Evolutionary conservation across 352 stramenopile species (phyloP).

Genomic region (Phytophthora citrophthora): DNA sequence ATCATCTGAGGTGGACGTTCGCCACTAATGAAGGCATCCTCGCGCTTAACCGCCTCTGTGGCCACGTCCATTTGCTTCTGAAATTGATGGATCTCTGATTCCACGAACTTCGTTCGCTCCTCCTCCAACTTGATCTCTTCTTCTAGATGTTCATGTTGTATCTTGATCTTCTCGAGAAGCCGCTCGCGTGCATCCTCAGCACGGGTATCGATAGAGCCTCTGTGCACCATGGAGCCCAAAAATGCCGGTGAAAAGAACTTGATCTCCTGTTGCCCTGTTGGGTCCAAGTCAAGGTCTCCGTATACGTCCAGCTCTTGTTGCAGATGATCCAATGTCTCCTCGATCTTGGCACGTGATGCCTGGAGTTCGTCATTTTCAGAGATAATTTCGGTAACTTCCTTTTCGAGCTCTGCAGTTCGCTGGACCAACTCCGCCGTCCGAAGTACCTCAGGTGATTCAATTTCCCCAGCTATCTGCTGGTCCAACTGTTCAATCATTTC

Average conservation of each 20-base stretch:
- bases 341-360: slow-evolving; percentile 48
- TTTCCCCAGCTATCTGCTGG: slow-evolving; percentile 55
- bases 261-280: slow-evolving; percentile 45
- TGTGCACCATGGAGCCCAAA: slow-evolving; percentile 61
- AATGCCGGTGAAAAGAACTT: slow-evolving; percentile 79
- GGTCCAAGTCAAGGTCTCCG: slow-evolving; percentile 60
- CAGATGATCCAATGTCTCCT: slow-evolving; percentile 61
- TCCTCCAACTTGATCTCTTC: slow-evolving; percentile 70
- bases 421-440: slow-evolving; percentile 61
- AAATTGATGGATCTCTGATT: slow-evolving; percentile 76
- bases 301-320: slow-evolving; percentile 75
- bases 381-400: slow-evolving; percentile 77
- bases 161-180: slow-evolving; percentile 65
- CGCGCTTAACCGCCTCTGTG: slow-evolving; percentile 65
- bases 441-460: slow-evolving; percentile 71
- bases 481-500: slow-evolving; percentile 70
- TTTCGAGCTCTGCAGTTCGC: slow-evolving; percentile 62
- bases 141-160: slow-evolving; percentile 55
- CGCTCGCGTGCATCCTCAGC: slow-evolving; percentile 64
- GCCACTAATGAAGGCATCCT: slow-evolving; percentile 83
- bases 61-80: slow-evolving; percentile 70
- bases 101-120: slow-evolving; percentile 52
- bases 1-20: slow-evolving; percentile 80
- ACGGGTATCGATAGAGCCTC: slow-evolving; percentile 68
- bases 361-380: slow-evolving; percentile 75